Evolutionary conservation across 1,284 basidiomycete species (phyloP), one percentile per base, ranked within the genome.

Genomic region (Fomitopsis schrenkii): DNA sequence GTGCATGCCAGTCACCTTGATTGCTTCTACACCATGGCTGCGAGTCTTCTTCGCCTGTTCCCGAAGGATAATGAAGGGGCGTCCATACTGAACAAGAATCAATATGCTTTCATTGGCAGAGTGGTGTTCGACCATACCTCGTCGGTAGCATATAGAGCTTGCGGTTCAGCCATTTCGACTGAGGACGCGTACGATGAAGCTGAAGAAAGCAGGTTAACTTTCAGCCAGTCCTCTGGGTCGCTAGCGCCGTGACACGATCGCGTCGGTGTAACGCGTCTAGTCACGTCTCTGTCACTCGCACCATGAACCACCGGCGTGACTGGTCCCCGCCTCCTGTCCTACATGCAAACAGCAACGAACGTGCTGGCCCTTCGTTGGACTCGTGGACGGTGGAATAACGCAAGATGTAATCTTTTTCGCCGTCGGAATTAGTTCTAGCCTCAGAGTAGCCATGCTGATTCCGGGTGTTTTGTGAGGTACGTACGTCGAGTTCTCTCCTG

Each of bases 41-140:
- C 97, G 87, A 22, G 95, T 98, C 84, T 97, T 98, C 79, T 80
- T 98, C 63, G 84, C 90, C 77, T 99, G 97, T 72, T 99, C 97
- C 54, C 95, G 87, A 63, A 98, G 85, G 76, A 99, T 97, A 75
- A 99, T 98, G 77, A 98, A 98, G 30, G 97, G 97, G 55, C 95
- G 83, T 54, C 96, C 95, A 77, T 96, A 97, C 94, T 97, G 67
- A 9, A 66, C 41, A 42, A 19, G 26, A 33, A 19, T 65, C 2
- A 52, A 17, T 38, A 54, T 72, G 19, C 52, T 19, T 54, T 5
- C 22, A n/a, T 28, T 10, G 5, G 17, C 30, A 26, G 7, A 46
- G 15, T 2, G 10, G 8, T 55, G 36, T 9, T 36, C 26, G 36
- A 19, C 26, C 9, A 12, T 14, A 94, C 94, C 84, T 97, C 94